A percentile compares a stretch with the other conserved stretches of the same genome.
Evolutionary conservation across 2,329 filamentous ascomycete species (phyloP).

Genomic region (Neofusicoccum parvum): DNA sequence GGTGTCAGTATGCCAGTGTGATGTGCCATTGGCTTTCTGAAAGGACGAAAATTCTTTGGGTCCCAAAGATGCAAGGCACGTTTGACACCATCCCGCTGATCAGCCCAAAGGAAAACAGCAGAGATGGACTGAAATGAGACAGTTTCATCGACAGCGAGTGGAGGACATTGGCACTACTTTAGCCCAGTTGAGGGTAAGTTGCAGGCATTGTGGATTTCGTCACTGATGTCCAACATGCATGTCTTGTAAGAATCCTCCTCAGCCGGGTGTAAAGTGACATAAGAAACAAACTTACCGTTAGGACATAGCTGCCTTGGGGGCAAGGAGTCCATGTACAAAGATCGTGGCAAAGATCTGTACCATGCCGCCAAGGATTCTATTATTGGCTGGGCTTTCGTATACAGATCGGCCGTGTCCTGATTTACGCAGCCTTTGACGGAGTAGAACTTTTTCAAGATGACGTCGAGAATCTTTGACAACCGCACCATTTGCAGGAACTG

Average conservation of each 20-base stretch:
- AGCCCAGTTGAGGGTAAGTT: neutral
- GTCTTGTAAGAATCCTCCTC: too few species aligned
- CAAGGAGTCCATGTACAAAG: constrained; percentile 3
- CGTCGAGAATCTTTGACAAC: constrained; percentile 5
- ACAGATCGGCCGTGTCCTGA: constrained; percentile 13
- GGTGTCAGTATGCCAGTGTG: constrained; percentile 10
- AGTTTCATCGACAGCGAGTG: neutral
- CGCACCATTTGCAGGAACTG: constrained; percentile 17
- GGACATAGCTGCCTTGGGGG: constrained; percentile 9
- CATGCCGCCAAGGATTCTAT: constrained; percentile 1
- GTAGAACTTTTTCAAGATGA: constrained; percentile 11
- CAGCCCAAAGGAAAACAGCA: too few species aligned
- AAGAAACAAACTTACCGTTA: constrained; percentile 7
- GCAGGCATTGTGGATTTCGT: too few species aligned
- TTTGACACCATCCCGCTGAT: too few species aligned
- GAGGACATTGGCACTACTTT: neutral
- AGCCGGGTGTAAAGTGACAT: neutral
- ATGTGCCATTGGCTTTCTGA: neutral
- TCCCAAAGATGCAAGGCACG: neutral
- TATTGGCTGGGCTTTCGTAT: constrained; percentile 9
- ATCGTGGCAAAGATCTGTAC: constrained; percentile 6
- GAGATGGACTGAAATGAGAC: neutral
- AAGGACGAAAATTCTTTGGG: neutral
- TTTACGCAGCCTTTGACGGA: constrained; percentile 9
- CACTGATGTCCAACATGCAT: too few species aligned